Conservation (phyloP, 2,329 filamentous ascomycete species). For the Colletotrichum sansevieriae region DNA sequence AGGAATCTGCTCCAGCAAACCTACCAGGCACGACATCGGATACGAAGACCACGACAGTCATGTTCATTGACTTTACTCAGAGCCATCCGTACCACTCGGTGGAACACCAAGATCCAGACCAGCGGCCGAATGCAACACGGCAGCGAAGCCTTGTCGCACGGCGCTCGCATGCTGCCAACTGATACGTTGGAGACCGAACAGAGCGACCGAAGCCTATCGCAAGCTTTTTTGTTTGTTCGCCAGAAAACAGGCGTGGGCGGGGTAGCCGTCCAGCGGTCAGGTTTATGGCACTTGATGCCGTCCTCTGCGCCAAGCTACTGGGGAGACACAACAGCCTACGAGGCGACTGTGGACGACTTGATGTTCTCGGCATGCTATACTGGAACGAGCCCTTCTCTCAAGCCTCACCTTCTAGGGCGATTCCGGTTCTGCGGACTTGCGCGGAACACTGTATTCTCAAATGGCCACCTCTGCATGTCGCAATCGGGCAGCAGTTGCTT, state of each 20-base stretch:
- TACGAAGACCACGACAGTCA: not conserved
- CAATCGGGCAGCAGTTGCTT: constrained; percentile 4
- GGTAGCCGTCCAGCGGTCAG: not conserved
- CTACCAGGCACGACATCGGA: not conserved
- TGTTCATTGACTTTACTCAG: not conserved
- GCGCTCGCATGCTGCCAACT: not conserved
- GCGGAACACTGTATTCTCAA: constrained; percentile 9
- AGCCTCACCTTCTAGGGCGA: not conserved
- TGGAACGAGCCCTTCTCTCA: not conserved
- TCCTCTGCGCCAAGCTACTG: not conserved
- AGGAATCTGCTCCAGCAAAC: not conserved
- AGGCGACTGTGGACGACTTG: not conserved
- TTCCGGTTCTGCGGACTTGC: not conserved
- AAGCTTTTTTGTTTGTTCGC: too few relatives aligned
- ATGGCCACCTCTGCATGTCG: constrained; percentile 21
- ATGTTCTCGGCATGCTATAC: constrained; percentile 12
- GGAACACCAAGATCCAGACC: constrained; percentile 6
- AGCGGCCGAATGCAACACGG: not conserved
- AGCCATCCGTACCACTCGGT: constrained; percentile 2
- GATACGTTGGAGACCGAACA: not conserved
- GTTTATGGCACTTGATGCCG: not conserved
- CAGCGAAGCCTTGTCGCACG: not conserved
- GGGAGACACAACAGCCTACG: not conserved
- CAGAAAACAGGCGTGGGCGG: not conserved
- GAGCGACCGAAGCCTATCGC: not conserved